Conservation (phyloP, 768 basidiomycete genomes). For the Kwoniella heveanensis region DNA sequence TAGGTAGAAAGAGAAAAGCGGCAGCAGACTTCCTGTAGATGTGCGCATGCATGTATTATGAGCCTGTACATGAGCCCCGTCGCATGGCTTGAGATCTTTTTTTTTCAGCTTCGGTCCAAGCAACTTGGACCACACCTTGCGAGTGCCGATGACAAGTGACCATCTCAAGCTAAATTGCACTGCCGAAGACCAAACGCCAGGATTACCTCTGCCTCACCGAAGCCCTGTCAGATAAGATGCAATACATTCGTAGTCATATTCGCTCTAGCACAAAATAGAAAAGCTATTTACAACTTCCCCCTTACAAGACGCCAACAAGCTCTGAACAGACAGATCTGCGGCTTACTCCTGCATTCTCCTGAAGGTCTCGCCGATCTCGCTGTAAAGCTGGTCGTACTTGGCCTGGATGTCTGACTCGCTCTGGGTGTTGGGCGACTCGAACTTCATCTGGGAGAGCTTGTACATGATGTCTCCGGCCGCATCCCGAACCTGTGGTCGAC, state of each 20-base stretch:
- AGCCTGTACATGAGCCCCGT: too few relatives aligned
- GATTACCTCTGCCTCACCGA: too few relatives aligned
- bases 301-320: background rate
- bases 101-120: too few relatives aligned
- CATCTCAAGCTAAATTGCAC: too few relatives aligned
- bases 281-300: constrained; percentile 15
- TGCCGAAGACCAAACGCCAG: too few relatives aligned
- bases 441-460: constrained; percentile 99
- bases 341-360: constrained; percentile 54
- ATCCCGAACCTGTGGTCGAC: constrained; percentile 74
- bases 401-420: constrained; percentile 79
- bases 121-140: too few relatives aligned
- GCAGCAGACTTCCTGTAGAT: constrained; percentile 67
- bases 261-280: background rate
- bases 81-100: too few relatives aligned
- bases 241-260: constrained; percentile 10
- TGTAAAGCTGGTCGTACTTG: constrained; percentile 77
- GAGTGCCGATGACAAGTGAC: too few relatives aligned
- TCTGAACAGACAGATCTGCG: background rate
- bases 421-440: constrained; percentile 88
- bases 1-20: constrained; percentile 50
- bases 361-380: constrained; percentile 90
- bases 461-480: constrained; percentile 83
- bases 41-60: background rate
- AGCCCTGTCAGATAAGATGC: constrained; percentile 2